Percentiles rank a stretch among this genome's conserved stretches.
Conservation (phyloP, 768 basidiomycete species). For the Termitomyces sp. region DNA sequence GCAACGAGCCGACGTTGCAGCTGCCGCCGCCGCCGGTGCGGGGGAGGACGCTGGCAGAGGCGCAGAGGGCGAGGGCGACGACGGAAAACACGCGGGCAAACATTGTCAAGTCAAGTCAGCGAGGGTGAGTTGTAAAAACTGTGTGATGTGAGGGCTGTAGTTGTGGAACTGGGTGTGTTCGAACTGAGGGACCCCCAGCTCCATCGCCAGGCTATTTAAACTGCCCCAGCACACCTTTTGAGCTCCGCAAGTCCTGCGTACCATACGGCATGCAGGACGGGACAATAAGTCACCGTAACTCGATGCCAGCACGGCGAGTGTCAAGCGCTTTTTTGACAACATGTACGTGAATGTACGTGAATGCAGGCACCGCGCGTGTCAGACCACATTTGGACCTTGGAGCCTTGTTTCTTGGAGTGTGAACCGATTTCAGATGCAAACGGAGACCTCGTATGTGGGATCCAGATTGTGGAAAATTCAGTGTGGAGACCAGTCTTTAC, state of each 20-base stretch:
- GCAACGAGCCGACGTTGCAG: constrained; percentile 12
- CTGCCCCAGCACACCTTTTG: background rate
- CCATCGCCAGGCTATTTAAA: background rate
- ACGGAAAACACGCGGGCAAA: constrained; percentile 7
- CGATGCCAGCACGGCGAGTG: background rate
- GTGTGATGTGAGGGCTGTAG: background rate
- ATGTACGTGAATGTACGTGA: background rate
- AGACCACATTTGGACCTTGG: background rate
- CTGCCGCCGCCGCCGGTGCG: background rate
- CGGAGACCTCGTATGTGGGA: no score
- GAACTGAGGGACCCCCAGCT: background rate
- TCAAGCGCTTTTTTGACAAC: background rate
- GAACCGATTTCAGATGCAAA: no score
- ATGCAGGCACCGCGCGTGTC: background rate
- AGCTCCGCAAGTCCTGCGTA: background rate
- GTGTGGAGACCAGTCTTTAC: background rate
- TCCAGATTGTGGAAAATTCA: no score
- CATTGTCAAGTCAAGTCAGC: constrained; percentile 3
- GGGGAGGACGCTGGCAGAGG: no score
- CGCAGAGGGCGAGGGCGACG: constrained; percentile 3
- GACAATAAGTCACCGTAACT: background rate
- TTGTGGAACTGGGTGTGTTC: background rate
- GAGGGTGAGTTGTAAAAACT: background rate
- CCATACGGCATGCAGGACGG: no score
- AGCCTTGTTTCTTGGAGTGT: no score